Evolutionary conservation across 495 filamentous ascomycete species (phyloP).

Genomic region (Xylaria flabelliformis): DNA sequence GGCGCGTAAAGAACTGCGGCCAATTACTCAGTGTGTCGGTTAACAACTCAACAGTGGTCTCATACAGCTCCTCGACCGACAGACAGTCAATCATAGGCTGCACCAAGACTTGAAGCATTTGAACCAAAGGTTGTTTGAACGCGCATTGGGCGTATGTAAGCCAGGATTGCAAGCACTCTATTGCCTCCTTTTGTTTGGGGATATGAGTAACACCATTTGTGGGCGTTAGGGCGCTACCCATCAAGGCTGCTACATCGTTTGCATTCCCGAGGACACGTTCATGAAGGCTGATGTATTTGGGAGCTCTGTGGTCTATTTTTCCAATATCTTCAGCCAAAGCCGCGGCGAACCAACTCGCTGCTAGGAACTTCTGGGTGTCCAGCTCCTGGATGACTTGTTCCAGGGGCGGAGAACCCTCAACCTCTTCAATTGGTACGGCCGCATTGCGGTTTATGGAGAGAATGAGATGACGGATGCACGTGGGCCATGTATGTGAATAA

Average conservation of each 20-base stretch:
- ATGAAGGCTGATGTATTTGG: constrained; percentile 60
- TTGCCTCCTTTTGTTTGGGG: constrained; percentile 54
- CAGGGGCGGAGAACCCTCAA: constrained; percentile 58
- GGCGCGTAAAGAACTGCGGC: constrained; percentile 62
- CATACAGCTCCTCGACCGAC: constrained; percentile 58
- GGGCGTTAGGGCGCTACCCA: constrained; percentile 52
- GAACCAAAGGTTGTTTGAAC: constrained; percentile 58
- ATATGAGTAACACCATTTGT: constrained; percentile 30
- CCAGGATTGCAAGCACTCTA: constrained; percentile 73
- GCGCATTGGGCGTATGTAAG: constrained; percentile 69
- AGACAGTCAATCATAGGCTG: constrained; percentile 63
- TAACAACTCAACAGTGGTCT: constrained; percentile 66
- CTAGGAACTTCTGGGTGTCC: constrained; percentile 59
- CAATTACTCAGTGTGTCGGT: constrained; percentile 70
- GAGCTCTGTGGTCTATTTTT: constrained; percentile 64
- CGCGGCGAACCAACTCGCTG: constrained; percentile 74
- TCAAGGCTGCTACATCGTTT: constrained; percentile 55
- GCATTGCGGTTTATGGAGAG: constrained; percentile 64
- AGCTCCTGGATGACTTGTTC: constrained; percentile 61
- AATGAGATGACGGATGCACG: constrained; percentile 72
- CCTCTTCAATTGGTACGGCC: constrained; percentile 51
- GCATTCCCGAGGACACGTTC: constrained; percentile 57
- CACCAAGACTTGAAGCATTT: constrained; percentile 62
- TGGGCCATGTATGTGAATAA: constrained; percentile 70
- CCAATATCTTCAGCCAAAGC: constrained; percentile 78